Evolutionary conservation across 2,329 filamentous ascomycete species (phyloP).

Genomic region (Calonectria pseudoturangicola): DNA sequence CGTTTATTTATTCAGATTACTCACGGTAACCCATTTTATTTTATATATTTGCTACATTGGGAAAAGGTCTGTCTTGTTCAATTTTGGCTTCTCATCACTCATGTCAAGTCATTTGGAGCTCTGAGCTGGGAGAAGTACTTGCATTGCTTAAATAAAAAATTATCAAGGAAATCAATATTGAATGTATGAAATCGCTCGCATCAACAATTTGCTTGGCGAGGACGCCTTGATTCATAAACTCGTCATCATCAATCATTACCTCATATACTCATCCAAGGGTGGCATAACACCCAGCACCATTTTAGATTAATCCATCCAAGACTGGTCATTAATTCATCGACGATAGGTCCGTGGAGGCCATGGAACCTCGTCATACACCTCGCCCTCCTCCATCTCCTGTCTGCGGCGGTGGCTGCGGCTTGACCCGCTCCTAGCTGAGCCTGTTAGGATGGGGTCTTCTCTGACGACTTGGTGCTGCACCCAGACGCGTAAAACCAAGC

Average conservation of each 20-base stretch:
- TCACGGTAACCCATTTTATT: too few species aligned
- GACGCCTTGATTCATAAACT: not conserved
- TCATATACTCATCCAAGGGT: not conserved
- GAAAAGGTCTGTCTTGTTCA: too few species aligned
- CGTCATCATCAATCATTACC: not conserved
- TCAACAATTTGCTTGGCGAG: too few species aligned
- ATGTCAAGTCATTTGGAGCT: too few species aligned
- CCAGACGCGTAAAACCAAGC: slow-evolving; percentile 53
- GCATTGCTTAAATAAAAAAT: too few species aligned
- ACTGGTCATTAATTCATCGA: not conserved
- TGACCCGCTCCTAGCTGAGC: slow-evolving; percentile 10
- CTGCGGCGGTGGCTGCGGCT: not conserved
- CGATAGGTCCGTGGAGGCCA: slow-evolving; percentile 2
- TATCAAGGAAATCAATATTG: too few species aligned
- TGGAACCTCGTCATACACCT: slow-evolving; percentile 10
- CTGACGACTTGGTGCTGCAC: slow-evolving; percentile 46
- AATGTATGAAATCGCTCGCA: too few species aligned
- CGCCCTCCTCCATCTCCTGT: slow-evolving; percentile 19
- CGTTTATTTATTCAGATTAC: too few species aligned
- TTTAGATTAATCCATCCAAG: not conserved
- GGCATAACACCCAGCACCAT: not conserved
- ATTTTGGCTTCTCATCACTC: too few species aligned
- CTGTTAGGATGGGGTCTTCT: not conserved
- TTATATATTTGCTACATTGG: too few species aligned
- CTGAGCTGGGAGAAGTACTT: too few species aligned